A percentile compares a stretch with the other conserved stretches of the same genome.
Evolutionary conservation across 495 filamentous ascomycete genomes (phyloP).

Genomic region (Apodospora peruviana): DNA sequence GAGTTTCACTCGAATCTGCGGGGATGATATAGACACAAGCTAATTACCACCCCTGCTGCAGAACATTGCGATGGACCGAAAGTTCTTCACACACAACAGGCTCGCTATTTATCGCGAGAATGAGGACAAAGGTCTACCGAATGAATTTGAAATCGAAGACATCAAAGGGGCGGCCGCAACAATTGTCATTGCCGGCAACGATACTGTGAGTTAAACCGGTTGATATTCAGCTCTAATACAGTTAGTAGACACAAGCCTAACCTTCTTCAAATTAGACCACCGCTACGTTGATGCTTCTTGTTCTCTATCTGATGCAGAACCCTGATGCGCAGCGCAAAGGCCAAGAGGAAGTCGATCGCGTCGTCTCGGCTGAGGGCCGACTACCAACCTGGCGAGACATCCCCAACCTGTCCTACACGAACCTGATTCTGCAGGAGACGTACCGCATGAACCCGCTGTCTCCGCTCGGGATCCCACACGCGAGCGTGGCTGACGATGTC

Average conservation of each 20-base stretch:
- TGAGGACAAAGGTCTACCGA: conserved; percentile 17
- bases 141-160: conserved; percentile 37
- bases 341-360: conserved; percentile 53
- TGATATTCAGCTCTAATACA: not conserved
- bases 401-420: conserved; percentile 45
- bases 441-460: conserved; percentile 58
- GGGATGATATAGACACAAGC: not conserved
- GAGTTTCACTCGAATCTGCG: not conserved
- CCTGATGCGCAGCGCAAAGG: conserved; percentile 45
- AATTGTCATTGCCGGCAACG: conserved; percentile 45
- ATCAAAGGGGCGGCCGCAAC: conserved; percentile 45
- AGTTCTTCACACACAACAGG: conserved; percentile 30
- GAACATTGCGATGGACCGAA: conserved; percentile 7
- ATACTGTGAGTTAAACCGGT: conserved; percentile 30
- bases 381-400: conserved; percentile 49
- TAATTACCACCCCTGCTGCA: not conserved
- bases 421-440: conserved; percentile 50
- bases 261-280: too few relatives aligned
- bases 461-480: conserved; percentile 56
- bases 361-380: conserved; percentile 40
- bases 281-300: conserved; percentile 33
- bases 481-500: conserved; percentile 45
- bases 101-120: conserved; percentile 21
- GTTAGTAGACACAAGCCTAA: too few relatives aligned
- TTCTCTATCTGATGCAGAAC: conserved; percentile 39